Conservation (phyloP, 345 rosid genomes). For the Stellera chamaejasme region DNA sequence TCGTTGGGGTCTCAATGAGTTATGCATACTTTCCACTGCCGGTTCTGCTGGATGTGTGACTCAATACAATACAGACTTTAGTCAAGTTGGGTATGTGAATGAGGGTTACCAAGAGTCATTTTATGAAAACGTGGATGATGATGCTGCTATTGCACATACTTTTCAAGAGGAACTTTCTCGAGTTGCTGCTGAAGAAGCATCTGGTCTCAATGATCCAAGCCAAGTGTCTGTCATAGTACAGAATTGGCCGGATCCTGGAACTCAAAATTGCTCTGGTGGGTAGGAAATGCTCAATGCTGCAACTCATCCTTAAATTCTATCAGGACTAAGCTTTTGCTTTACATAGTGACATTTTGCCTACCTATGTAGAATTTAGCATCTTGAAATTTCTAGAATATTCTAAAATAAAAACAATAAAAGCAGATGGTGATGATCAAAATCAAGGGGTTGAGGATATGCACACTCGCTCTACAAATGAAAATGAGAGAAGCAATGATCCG, state of each 20-base stretch:
- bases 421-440: too few species aligned
- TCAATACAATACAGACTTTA: conserved; percentile 30
- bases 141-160: conserved; percentile 67
- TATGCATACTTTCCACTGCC: conserved; percentile 46
- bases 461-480: neutral
- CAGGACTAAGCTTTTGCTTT: neutral
- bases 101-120: conserved; percentile 43
- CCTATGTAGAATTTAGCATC: conserved; percentile 9
- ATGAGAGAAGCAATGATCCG: conserved; percentile 5
- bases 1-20: conserved; percentile 71
- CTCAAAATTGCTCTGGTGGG: conserved; percentile 14
- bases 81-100: conserved; percentile 39
- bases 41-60: conserved; percentile 46
- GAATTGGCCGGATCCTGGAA: conserved; percentile 45
- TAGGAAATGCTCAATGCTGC: conserved; percentile 11
- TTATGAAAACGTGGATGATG: conserved; percentile 43
- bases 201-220: conserved; percentile 22
- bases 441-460: too few species aligned
- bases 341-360: neutral
- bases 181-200: conserved; percentile 47
- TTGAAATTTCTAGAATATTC: too few species aligned
- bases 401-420: too few species aligned
- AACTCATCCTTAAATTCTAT: neutral
- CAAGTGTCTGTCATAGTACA: conserved; percentile 49
- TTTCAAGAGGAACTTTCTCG: conserved; percentile 73